phyloP scores from a whole-genome alignment of 768 basidiomycete genomes.

The Plicaturopsis crispa region DNA sequence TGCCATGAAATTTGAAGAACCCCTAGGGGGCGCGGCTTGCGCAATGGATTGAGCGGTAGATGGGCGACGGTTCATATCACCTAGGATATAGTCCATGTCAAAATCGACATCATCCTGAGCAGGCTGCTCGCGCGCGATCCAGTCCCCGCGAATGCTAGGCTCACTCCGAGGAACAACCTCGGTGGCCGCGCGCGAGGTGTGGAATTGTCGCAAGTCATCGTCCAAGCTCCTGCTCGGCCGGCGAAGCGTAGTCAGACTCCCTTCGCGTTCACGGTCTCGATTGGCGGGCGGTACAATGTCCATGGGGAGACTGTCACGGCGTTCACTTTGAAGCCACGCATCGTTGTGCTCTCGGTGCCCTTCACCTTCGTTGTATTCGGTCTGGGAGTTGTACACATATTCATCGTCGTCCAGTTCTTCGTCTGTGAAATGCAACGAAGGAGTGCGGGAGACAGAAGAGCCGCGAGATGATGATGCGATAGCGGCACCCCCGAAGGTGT shows the following conservation, averaged over 20 bases:
- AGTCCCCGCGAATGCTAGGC: slow-evolving; percentile 34
- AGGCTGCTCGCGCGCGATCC: slow-evolving; percentile 43
- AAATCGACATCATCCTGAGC: slow-evolving; percentile 22
- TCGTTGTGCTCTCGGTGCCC: too few species aligned
- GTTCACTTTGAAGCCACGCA: too few species aligned
- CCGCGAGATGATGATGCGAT: too few species aligned
- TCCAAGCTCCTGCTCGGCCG: slow-evolving; percentile 57
- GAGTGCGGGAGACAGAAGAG: too few species aligned
- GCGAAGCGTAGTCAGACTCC: slow-evolving; percentile 49
- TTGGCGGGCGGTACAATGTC: slow-evolving; percentile 29
- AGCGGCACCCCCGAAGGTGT: too few species aligned
- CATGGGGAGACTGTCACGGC: slow-evolving; percentile 57
- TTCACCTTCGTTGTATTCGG: not conserved
- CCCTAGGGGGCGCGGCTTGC: slow-evolving; percentile 7
- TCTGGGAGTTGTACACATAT: too few species aligned
- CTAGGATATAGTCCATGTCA: slow-evolving; percentile 37
- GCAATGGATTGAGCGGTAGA: slow-evolving; percentile 19
- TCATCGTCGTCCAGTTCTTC: too few species aligned
- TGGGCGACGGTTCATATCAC: slow-evolving; percentile 25
- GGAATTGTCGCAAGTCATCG: slow-evolving; percentile 27
- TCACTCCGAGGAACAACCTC: slow-evolving; percentile 40
- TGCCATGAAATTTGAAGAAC: slow-evolving; percentile 3
- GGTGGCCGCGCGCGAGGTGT: slow-evolving; percentile 7
- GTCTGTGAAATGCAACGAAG: too few species aligned
- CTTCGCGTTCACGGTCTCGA: slow-evolving; percentile 27